Evolutionary conservation across 192 early-diverging fungal species (phyloP), one percentile per base, ranked within the genome.

Genomic region (Funneliformis geosporum): DNA sequence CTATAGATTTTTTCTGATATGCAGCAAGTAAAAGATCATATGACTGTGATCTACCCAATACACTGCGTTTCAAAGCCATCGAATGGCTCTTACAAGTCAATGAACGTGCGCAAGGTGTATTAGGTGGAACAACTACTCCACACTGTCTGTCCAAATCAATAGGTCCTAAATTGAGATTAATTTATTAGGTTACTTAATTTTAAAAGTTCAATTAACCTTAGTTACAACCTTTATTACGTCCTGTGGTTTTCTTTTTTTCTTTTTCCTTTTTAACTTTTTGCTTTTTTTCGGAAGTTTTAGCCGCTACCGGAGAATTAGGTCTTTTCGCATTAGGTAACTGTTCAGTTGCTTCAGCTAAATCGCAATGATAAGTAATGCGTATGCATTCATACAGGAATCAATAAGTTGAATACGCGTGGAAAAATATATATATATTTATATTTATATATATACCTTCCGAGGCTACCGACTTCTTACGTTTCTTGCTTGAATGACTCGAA

Each of bases 21-120:
- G 91, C 88, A 67, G 90, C 83, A 70, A 96, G 83, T 25, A 97
- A 81, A 7, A 88, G 86, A 78, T 98, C 95, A 82, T 95, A 98
- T 23, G 90, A 87, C 82, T 92, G 87, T 40, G 96, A 94, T 64
- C 97, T 89, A 18, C 96, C 97, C 60, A 84, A 83, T 11, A 98
- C 97, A 2, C 87, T 88, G 43, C 96, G 88, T 82, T 98, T 98
- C 55, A 89, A 87, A 1, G 91, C 92, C 88, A 98, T 95, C 40
- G 94, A 91, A 76, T 98, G 97, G 6, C 95, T 96, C 82, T 98
- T 98, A 87, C 97, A 98, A 39, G 96, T 98, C 16, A 98, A 89
- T 60, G 95, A 95, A 60, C 97, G 93, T 62, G 91, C 86, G 83
- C 97, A 98, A 0, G 88, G 88, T 61, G 82, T 69, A 14, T 86